phyloP scores from a whole-genome alignment of 2,329 filamentous ascomycete genomes.

The Colletotrichum lini region DNA sequence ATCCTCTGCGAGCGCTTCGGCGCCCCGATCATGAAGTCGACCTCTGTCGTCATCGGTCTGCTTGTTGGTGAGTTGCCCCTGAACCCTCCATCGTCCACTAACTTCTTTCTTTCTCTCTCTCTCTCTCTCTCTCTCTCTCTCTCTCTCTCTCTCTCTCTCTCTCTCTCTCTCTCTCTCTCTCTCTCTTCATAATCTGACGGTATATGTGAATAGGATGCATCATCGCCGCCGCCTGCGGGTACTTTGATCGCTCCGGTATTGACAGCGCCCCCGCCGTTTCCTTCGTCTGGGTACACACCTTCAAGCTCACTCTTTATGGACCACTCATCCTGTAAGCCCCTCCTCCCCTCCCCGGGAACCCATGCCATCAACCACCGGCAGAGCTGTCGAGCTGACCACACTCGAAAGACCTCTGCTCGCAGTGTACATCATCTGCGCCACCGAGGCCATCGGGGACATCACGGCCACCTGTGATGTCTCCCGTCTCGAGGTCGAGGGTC shows the following conservation, averaged over 20 bases:
- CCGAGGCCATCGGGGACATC: slow-evolving; percentile 86
- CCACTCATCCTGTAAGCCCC: slow-evolving; percentile 72
- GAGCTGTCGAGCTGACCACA: slow-evolving; percentile 1
- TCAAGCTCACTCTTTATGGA: slow-evolving; percentile 79
- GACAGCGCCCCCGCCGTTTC: slow-evolving; percentile 78
- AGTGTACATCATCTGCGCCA: slow-evolving; percentile 80
- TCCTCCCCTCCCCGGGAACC: not conserved
- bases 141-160: too few relatives aligned
- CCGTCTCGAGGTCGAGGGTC: slow-evolving; percentile 79
- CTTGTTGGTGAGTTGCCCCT: slow-evolving; percentile 53
- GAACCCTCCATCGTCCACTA: too few relatives aligned
- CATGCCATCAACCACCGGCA: not conserved
- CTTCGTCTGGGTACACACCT: slow-evolving; percentile 86
- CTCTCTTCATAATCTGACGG: not conserved
- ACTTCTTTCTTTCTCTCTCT: too few relatives aligned
- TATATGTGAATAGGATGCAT: slow-evolving; percentile 73
- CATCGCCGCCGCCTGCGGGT: slow-evolving; percentile 82
- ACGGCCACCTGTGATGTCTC: slow-evolving; percentile 88
- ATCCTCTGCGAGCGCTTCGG: slow-evolving; percentile 87
- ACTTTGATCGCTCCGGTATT: slow-evolving; percentile 82
- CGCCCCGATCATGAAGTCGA: slow-evolving; percentile 87
- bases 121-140: too few relatives aligned
- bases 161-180: too few relatives aligned
- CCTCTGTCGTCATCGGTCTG: slow-evolving; percentile 81
- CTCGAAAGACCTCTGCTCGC: slow-evolving; percentile 70